phyloP scores from a whole-genome alignment of 495 filamentous ascomycete genomes.

The Mycothermus thermophilus region DNA sequence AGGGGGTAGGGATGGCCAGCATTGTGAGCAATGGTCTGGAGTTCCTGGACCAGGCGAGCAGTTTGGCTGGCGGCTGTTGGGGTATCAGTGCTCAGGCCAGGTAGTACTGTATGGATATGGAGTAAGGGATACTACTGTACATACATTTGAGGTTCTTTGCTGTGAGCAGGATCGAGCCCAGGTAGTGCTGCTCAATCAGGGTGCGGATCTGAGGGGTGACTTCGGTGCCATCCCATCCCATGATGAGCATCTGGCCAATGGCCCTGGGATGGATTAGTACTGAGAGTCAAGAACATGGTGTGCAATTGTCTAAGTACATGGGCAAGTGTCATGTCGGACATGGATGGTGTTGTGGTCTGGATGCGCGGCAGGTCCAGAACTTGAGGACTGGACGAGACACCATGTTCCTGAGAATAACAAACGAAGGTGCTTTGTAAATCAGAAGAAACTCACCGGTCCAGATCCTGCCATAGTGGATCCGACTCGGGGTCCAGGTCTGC shows the following conservation, averaged over 20 bases:
- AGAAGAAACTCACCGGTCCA: conserved; percentile 39
- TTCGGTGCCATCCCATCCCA: conserved; percentile 86
- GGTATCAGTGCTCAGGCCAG: conserved; percentile 13
- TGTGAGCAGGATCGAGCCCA: conserved; percentile 63
- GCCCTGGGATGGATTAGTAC: conserved; percentile 26
- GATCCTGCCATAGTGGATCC: conserved; percentile 58
- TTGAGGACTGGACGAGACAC: too few species aligned
- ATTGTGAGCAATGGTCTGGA: conserved; percentile 76
- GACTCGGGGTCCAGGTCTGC: conserved; percentile 36
- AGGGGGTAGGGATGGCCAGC: conserved; percentile 75
- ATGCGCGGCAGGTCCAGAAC: too few species aligned
- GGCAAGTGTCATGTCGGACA: too few species aligned
- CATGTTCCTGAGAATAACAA: not conserved
- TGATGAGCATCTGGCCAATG: conserved; percentile 87
- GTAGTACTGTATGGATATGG: too few species aligned
- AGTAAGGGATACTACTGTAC: not conserved
- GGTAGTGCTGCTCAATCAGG: conserved; percentile 71
- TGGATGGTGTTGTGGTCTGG: too few species aligned
- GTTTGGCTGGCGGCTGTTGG: conserved; percentile 68
- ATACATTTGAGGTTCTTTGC: conserved; percentile 86
- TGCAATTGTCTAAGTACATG: too few species aligned
- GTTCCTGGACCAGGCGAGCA: conserved; percentile 63
- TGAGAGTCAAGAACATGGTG: too few species aligned
- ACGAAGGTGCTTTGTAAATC: not conserved
- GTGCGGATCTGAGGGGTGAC: conserved; percentile 73